Percentiles rank a stretch among this genome's conserved stretches.
Evolutionary conservation across 2,329 filamentous ascomycete species (phyloP).

Genomic region (Exophiala bonariae): DNA sequence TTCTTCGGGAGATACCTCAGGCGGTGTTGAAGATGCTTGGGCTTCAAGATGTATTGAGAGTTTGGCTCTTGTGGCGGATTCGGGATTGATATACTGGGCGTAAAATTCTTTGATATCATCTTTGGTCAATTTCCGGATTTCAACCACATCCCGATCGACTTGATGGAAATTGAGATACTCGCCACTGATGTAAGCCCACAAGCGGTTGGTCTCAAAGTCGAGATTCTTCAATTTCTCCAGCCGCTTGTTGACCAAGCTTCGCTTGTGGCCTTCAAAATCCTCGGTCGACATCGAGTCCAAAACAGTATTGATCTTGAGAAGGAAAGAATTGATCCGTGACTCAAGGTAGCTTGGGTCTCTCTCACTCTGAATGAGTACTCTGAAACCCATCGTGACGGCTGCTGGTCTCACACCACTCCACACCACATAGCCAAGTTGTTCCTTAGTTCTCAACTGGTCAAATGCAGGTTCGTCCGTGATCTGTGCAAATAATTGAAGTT

Average conservation of each 20-base stretch:
- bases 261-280: conserved; percentile 89
- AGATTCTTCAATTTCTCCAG: conserved; percentile 93
- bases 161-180: conserved; percentile 90
- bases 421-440: conserved; percentile 93
- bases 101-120: conserved; percentile 79
- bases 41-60: conserved; percentile 80
- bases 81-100: conserved; percentile 70
- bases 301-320: conserved; percentile 64
- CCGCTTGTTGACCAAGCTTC: conserved; percentile 80
- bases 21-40: conserved; percentile 55
- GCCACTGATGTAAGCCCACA: conserved; percentile 81
- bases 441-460: conserved; percentile 91
- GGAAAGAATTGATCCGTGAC: conserved; percentile 80
- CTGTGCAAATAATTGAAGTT: conserved; percentile 79
- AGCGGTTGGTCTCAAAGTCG: conserved; percentile 75
- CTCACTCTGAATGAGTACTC: conserved; percentile 92
- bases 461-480: conserved; percentile 92
- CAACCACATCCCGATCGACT: conserved; percentile 73
- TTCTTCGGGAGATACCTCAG: conserved; percentile 36
- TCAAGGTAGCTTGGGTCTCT: conserved; percentile 81
- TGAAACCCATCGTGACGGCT: conserved; percentile 78
- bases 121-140: conserved; percentile 75
- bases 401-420: conserved; percentile 75
- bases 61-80: conserved; percentile 74
- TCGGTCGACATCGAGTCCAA: conserved; percentile 74